These are phyloP conservation scores for Fusarium cicatricum DNA, from an alignment of 2,329 filamentous ascomycete genomes.

Conservation along the genomic window DNA sequence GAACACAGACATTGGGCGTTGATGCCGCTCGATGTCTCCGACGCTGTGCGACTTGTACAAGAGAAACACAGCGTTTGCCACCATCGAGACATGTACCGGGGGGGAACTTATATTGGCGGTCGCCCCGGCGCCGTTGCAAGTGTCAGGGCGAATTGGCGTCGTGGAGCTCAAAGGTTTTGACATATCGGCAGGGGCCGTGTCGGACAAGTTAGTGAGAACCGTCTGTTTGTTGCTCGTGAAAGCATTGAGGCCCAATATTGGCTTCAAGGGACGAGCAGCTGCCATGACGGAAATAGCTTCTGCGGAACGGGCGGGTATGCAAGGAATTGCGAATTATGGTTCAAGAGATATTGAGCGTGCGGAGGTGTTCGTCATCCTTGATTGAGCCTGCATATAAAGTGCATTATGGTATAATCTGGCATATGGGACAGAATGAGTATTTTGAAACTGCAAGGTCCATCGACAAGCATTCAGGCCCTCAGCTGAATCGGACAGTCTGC, in stretches of 20 bases:
- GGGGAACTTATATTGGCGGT: too few species aligned
- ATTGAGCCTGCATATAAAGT: too few species aligned
- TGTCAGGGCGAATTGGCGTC: constrained; percentile 1
- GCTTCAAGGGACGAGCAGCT: not conserved
- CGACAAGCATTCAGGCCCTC: too few species aligned
- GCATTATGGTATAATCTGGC: too few species aligned
- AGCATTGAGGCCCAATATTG: not conserved
- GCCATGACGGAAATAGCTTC: constrained; percentile 2
- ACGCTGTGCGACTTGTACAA: constrained; percentile 14
- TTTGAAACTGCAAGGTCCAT: too few species aligned
- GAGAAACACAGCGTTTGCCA: constrained; percentile 21
- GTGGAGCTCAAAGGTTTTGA: not conserved
- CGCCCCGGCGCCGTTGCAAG: not conserved
- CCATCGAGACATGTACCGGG: constrained; percentile 11
- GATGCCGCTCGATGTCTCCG: constrained; percentile 8
- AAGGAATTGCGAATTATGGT: not conserved
- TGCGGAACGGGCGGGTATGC: constrained; percentile 14
- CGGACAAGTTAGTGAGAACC: constrained; percentile 12
- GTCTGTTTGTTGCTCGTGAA: constrained; percentile 1
- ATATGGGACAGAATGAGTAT: too few species aligned
- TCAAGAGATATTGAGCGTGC: not conserved
- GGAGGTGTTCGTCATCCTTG: too few species aligned
- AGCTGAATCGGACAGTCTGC: too few species aligned
- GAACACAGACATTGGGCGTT: constrained; percentile 20
- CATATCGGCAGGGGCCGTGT: constrained; percentile 19